A percentile compares a stretch with the other conserved stretches of the same genome.
phyloP scores from a whole-genome alignment of 768 basidiomycete genomes.

The Coprinellus micaceus region DNA sequence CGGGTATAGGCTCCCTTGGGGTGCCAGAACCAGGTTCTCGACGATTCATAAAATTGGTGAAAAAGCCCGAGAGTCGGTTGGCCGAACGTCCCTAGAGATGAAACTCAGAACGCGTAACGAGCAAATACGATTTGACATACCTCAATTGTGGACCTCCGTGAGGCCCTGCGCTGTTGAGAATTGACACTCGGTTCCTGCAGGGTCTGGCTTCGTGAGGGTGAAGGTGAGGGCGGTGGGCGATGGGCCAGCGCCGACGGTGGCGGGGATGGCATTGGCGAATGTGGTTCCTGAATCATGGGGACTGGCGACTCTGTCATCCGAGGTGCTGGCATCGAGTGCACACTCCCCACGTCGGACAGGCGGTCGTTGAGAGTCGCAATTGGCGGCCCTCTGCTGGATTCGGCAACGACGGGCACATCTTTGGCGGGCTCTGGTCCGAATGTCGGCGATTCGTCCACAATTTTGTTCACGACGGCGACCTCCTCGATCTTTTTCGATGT shows the following conservation, averaged over 20 bases:
- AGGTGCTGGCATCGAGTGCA: constrained; percentile 56
- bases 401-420: constrained; percentile 18
- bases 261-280: constrained; percentile 18
- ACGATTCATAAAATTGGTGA: constrained; percentile 73
- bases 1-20: constrained; percentile 30
- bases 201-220: constrained; percentile 24
- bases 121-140: constrained; percentile 37
- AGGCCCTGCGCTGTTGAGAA: constrained; percentile 31
- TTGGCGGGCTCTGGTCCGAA: constrained; percentile 24
- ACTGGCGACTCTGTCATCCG: constrained; percentile 42
- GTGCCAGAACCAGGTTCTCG: constrained; percentile 43
- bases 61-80: constrained; percentile 82
- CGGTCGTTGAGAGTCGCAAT: constrained; percentile 36
- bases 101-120: constrained; percentile 9
- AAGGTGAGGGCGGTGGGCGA: constrained; percentile 31
- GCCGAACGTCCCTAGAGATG: constrained; percentile 49
- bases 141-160: constrained; percentile 56
- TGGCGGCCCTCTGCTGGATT: constrained; percentile 28
- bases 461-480: constrained; percentile 17
- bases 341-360: constrained; percentile 48
- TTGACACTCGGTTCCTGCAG: constrained; percentile 26
- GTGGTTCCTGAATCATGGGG: constrained; percentile 25
- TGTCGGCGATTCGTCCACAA: constrained; percentile 13
- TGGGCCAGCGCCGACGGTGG: constrained; percentile 26
- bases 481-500: constrained; percentile 20